Conservation (phyloP, 345 rosid genomes). For the Melaleuca alternifolia region DNA sequence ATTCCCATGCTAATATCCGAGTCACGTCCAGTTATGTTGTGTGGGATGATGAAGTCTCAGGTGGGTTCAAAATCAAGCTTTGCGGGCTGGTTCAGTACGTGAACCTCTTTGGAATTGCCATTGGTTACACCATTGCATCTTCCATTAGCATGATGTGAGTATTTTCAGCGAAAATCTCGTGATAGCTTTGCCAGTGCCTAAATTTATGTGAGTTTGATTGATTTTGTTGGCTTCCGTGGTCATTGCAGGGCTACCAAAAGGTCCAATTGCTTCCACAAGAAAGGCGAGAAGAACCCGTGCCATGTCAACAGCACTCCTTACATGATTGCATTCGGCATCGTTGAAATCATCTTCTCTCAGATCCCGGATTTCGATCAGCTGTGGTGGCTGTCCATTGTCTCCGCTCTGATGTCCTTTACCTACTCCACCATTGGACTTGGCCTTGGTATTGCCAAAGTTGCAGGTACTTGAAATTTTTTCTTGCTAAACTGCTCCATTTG, state of each 20-base stretch:
- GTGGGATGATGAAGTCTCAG: conserved; percentile 20
- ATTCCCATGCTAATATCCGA: neutral
- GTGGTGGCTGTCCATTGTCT: conserved; percentile 34
- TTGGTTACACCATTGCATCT: conserved; percentile 64
- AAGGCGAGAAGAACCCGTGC: conserved; percentile 33
- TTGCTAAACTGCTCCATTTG: neutral
- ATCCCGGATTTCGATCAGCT: conserved; percentile 36
- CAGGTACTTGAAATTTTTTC: neutral
- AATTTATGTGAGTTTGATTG: neutral
- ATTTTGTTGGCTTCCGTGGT: neutral
- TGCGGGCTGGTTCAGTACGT: conserved; percentile 55
- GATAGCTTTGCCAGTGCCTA: neutral
- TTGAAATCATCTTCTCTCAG: conserved; percentile 31
- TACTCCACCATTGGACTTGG: conserved; percentile 35
- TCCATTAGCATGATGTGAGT: conserved; percentile 60
- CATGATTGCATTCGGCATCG: conserved; percentile 43
- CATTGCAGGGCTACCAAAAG: conserved; percentile 34
- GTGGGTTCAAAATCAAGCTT: conserved; percentile 39
- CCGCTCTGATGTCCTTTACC: conserved; percentile 41
- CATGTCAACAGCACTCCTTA: conserved; percentile 31
- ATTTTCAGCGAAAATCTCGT: neutral
- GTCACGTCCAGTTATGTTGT: neutral
- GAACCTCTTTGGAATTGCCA: conserved; percentile 60
- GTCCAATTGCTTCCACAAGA: conserved; percentile 50
- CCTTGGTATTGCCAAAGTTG: conserved; percentile 27